Evolutionary conservation across 2,329 filamentous ascomycete genomes (phyloP).

Genomic region (Phaeophleospora eucalypticola): DNA sequence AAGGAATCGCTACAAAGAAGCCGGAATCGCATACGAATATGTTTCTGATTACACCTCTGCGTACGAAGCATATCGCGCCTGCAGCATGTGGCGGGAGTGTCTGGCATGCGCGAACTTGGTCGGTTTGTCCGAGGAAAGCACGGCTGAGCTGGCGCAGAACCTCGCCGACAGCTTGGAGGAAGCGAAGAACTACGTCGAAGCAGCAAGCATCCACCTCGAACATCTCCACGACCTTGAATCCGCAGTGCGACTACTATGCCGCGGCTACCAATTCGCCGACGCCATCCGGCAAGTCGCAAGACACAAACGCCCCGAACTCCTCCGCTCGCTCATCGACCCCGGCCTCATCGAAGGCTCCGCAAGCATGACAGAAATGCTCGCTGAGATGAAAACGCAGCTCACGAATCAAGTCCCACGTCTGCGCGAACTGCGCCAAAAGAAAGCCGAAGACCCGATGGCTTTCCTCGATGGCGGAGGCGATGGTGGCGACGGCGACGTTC

Average conservation of each 20-base stretch:
- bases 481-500: conserved; percentile 60
- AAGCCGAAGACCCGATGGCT: conserved; percentile 75
- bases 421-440: conserved; percentile 73
- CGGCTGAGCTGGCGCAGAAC: conserved; percentile 64
- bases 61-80: conserved; percentile 76
- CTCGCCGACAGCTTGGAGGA: conserved; percentile 78
- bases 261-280: conserved; percentile 80
- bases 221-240: conserved; percentile 69
- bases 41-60: conserved; percentile 70
- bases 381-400: conserved; percentile 86
- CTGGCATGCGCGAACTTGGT: conserved; percentile 73
- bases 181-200: conserved; percentile 75
- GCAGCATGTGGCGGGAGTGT: conserved; percentile 87
- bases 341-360: conserved; percentile 78
- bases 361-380: conserved; percentile 81
- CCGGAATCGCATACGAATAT: conserved; percentile 84
- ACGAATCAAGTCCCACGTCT: conserved; percentile 81
- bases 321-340: conserved; percentile 67
- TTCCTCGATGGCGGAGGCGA: conserved; percentile 71
- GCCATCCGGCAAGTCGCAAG: conserved; percentile 74
- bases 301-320: conserved; percentile 57
- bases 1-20: conserved; percentile 75
- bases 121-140: conserved; percentile 56
- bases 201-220: conserved; percentile 75
- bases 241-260: conserved; percentile 76